These are phyloP conservation scores for Hirschfeldia incana DNA, from an alignment of 345 rosid genomes.

Conservation along the genomic window DNA sequence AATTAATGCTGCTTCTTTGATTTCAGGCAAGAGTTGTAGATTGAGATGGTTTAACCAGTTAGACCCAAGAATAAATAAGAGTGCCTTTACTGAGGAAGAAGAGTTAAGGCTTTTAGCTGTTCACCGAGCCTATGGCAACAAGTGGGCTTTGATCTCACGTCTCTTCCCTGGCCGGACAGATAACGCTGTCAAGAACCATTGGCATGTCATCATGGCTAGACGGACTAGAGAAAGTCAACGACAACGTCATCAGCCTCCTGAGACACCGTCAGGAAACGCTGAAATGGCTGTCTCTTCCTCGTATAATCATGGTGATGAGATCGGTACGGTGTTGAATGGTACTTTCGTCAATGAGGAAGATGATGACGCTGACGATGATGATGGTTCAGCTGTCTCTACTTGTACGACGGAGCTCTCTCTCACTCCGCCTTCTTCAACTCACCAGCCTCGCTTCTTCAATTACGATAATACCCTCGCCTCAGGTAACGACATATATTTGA, in stretches of 20 bases:
- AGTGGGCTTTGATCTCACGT: constrained; percentile 99
- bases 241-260: constrained; percentile 20
- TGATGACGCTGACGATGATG: constrained; percentile 15
- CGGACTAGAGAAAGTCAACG: constrained; percentile 63
- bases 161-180: constrained; percentile 96
- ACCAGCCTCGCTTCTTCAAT: constrained; percentile 31
- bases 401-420: constrained; percentile 43
- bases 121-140: constrained; percentile 86
- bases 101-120: constrained; percentile 84
- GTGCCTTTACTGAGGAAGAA: constrained; percentile 87
- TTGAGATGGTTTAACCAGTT: constrained; percentile 98
- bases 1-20: constrained; percentile 9
- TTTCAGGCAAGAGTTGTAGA: constrained; percentile 92
- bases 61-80: constrained; percentile 90
- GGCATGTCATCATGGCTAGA: constrained; percentile 98
- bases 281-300: constrained; percentile 30
- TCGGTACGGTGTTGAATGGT: constrained; percentile 9
- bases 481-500: constrained; percentile 27
- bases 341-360: constrained; percentile 16
- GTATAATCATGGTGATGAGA: constrained; percentile 12
- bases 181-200: constrained; percentile 95
- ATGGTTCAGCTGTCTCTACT: constrained; percentile 35
- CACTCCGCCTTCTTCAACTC: constrained; percentile 26
- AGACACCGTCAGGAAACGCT: neutral
- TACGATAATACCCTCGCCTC: constrained; percentile 29